Conservation (phyloP, 108 stramenopile species). For the Conticribra weissflogii region DNA sequence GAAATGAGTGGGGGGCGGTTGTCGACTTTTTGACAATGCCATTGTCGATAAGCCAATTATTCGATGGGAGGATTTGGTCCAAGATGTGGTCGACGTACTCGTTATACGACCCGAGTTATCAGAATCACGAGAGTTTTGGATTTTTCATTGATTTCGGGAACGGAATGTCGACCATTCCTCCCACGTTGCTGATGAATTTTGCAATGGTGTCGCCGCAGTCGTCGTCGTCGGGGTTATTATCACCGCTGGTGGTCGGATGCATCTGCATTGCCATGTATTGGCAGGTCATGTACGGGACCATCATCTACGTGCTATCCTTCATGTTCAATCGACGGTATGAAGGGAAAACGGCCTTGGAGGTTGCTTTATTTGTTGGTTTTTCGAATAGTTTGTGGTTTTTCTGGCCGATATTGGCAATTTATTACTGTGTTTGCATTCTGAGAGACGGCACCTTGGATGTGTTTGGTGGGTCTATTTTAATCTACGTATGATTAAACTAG, state of each 20-base stretch:
- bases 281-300: slow-evolving; percentile 84
- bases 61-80: slow-evolving; percentile 57
- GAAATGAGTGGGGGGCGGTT: slow-evolving; percentile 56
- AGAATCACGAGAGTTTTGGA: slow-evolving; percentile 84
- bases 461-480: slow-evolving; percentile 48
- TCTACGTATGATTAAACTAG: too few species aligned
- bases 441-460: slow-evolving; percentile 61
- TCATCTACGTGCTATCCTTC: slow-evolving; percentile 77
- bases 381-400: slow-evolving; percentile 79
- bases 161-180: slow-evolving; percentile 78
- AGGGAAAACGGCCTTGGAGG: slow-evolving; percentile 53
- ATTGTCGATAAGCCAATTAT: slow-evolving; percentile 47
- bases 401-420: slow-evolving; percentile 70
- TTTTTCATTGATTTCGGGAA: slow-evolving; percentile 90
- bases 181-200: slow-evolving; percentile 70
- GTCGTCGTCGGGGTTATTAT: slow-evolving; percentile 30
- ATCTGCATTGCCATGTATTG: slow-evolving; percentile 71
- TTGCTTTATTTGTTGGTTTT: slow-evolving; percentile 73
- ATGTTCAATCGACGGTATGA: slow-evolving; percentile 70
- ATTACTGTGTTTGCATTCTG: slow-evolving; percentile 62
- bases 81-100: slow-evolving; percentile 87
- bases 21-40: slow-evolving; percentile 68
- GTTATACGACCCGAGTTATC: slow-evolving; percentile 83
- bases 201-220: slow-evolving; percentile 48
- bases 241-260: slow-evolving; percentile 59